These are phyloP conservation scores for Melaleuca alternifolia DNA, from an alignment of 345 rosid genomes.

Conservation along the genomic window DNA sequence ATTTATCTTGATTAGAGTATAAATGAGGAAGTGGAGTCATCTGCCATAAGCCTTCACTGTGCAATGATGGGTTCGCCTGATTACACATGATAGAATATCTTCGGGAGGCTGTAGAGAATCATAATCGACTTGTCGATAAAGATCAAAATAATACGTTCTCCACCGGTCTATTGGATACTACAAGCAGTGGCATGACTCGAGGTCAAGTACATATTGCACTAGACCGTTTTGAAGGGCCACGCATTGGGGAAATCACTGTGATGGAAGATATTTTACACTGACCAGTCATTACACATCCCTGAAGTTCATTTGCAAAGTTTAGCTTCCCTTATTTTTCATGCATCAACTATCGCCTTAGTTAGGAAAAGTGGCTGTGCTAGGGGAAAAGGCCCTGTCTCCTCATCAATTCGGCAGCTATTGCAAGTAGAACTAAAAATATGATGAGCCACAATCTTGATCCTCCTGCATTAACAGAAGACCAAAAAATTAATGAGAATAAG, in stretches of 20 bases:
- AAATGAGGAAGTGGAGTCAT: not conserved
- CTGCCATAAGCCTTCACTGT: not conserved
- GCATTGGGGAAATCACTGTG: not conserved
- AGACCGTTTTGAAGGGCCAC: not conserved
- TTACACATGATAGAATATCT: no score
- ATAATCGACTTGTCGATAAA: not conserved
- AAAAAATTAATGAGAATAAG: not conserved
- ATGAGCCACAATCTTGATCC: conserved; percentile 10
- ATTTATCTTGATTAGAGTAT: not conserved
- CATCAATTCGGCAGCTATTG: conserved; percentile 12
- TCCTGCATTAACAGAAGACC: conserved; percentile 2
- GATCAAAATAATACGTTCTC: not conserved
- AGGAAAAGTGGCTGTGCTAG: not conserved
- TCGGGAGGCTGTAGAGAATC: not conserved
- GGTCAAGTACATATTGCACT: not conserved
- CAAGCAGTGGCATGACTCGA: not conserved
- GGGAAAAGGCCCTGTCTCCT: conserved; percentile 3
- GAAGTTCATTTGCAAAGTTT: not conserved
- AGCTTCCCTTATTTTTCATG: not conserved
- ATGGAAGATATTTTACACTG: no score
- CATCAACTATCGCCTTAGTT: not conserved
- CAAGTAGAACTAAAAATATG: conserved; percentile 13
- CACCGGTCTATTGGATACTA: not conserved
- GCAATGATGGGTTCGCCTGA: no score
- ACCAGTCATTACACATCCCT: not conserved